Conservation (phyloP, 345 rosid species). For the Limnanthes douglasii region DNA sequence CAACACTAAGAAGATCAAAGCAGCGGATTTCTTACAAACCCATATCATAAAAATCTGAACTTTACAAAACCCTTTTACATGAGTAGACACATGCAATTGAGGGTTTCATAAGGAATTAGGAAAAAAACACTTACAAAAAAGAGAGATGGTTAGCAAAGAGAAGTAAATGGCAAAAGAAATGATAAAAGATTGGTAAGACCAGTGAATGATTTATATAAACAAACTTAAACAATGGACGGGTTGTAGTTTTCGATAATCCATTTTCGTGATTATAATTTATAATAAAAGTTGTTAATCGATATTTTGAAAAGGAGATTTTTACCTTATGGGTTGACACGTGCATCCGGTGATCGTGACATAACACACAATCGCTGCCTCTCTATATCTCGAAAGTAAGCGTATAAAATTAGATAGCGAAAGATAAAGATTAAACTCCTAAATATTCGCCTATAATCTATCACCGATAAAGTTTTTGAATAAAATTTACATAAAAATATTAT, state of each 20-base stretch:
- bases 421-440: no score
- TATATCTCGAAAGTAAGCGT: no score
- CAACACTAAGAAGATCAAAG: conserved; percentile 9
- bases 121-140: conserved; percentile 12
- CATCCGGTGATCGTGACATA: conserved; percentile 38
- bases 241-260: conserved; percentile 6
- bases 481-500: no score
- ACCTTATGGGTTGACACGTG: conserved; percentile 56
- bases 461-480: no score
- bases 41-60: conserved; percentile 20
- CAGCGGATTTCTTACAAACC: conserved; percentile 7
- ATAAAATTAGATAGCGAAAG: no score
- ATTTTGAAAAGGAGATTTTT: conserved; percentile 9
- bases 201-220: conserved; percentile 1
- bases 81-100: conserved; percentile 11
- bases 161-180: conserved; percentile 18
- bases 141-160: conserved; percentile 13
- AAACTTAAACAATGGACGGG: neutral
- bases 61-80: conserved; percentile 4
- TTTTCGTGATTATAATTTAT: conserved; percentile 4
- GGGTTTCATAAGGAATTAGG: neutral
- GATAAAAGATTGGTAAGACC: conserved; percentile 14
- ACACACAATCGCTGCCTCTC: no score
- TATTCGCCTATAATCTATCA: no score
- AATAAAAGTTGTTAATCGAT: conserved; percentile 6